Base-by-base conservation (phyloP, 1,139 yeast genomes). In the Nakaseomyces uthaithaninus region DNA sequence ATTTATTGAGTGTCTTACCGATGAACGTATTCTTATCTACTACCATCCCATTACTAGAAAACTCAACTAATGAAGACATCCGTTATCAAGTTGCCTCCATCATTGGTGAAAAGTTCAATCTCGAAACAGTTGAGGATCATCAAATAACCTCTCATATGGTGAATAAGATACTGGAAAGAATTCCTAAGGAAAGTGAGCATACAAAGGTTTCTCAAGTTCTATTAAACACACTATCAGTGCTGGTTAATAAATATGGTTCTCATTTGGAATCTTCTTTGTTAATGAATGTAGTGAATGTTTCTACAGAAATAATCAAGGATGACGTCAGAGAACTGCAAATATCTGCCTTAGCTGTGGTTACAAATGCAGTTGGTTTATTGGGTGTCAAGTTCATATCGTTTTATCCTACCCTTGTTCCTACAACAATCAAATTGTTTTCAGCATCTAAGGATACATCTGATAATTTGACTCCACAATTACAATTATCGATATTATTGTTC, bases 311-410 rank as follows among this genome's bases (percentile, higher is more conserved):
- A 2, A 62, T 69, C 18, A 63, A 80, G 34, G 64, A 72, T 48
- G 71, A 68, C 45, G 67, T 69, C 37, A 60, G 62, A 27, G 93
- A 83, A 52, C 65, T 83, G n/a, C 69, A 80, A 31, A 74, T 91
- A 36, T 75, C 95, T 1, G 75, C 95, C 1, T 69, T 87, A 44
- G 75, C 80, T 53, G 79, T 82, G 43, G 73, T 85, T 46, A 77
- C 85, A 41, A 77, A 80, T 46, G 65, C 85, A 43, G 73, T 85
- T 41, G 75, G 78, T 42, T 72, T 77, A 14, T 64, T 89, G 39
- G 98, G 98, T 36, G 91, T 94, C 20, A 83, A 86, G 55, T 72
- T 81, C 45, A 81, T 91, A 60, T 93, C 95, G 6, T 75, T 72
- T 54, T 85, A 86, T 69, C 85, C 95, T 24, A 80, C 79, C 60